These are phyloP conservation scores for Cardamine chenopodiifolia DNA, from an alignment of 345 rosid species.

Conservation along the genomic window DNA sequence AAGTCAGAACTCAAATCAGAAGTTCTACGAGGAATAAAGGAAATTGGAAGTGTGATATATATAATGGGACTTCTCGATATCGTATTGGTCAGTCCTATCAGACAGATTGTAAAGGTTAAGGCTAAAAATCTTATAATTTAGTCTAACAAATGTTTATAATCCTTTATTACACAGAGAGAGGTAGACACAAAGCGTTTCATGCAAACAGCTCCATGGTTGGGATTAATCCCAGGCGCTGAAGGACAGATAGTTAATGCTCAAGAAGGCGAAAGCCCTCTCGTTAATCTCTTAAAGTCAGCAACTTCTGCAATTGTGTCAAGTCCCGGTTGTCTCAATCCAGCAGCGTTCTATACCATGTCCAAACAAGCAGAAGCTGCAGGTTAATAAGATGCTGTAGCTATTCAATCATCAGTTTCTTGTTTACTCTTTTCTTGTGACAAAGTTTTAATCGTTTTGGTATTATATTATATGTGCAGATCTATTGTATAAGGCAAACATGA, in stretches of 20 bases:
- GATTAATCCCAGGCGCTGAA: conserved; percentile 76
- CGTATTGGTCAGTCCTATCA: conserved; percentile 71
- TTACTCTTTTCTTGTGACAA: neutral
- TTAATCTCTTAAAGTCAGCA: conserved; percentile 83
- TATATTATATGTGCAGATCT: conserved; percentile 61
- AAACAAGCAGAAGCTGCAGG: conserved; percentile 99
- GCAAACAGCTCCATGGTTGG: conserved; percentile 98
- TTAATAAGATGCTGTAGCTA: conserved; percentile 28
- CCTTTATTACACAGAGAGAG: conserved; percentile 62
- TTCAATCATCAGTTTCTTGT: conserved; percentile 7
- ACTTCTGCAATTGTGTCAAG: conserved; percentile 73
- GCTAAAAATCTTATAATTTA: neutral
- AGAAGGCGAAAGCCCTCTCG: conserved; percentile 89
- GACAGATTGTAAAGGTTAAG: neutral
- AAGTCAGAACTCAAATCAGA: conserved; percentile 90
- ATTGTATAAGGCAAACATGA: conserved; percentile 90
- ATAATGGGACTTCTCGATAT: conserved; percentile 95
- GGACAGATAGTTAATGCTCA: conserved; percentile 83
- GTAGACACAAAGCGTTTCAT: conserved; percentile 80
- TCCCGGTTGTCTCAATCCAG: conserved; percentile 75
- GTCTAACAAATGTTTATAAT: conserved; percentile 3
- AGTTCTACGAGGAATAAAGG: conserved; percentile 87
- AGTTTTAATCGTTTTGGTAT: conserved; percentile 25
- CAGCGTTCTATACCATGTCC: conserved; percentile 88
- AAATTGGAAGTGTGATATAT: conserved; percentile 92